Evolutionary conservation across 345 rosid genomes (phyloP), one percentile per base, ranked within the genome.

Genomic region (Punica granatum): DNA sequence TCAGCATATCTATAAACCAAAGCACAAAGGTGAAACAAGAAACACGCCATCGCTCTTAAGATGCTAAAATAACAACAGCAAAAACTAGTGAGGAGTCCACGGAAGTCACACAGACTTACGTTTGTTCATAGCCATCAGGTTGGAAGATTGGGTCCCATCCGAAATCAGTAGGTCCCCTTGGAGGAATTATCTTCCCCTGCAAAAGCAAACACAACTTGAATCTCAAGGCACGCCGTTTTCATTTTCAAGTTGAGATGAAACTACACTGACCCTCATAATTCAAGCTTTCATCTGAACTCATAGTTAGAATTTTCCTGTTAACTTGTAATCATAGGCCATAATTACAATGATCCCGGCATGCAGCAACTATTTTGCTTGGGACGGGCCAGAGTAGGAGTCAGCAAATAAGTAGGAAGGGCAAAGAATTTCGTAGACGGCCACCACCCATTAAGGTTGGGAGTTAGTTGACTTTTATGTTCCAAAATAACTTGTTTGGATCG

Each of bases 111-210:
- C 5, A 36, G 35, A 61, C 72, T 54, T 81, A 92, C 96, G 97
- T 92, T 74, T 76, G 87, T 34, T 86, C 86, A 70, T 88, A 88
- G 69, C 90, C 93, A 72, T 92, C 93, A 3, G 98, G 99, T 76
- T 91, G 84, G 76, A 92, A 94, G 70, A 94, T 75, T 48, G 98
- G 97, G 82, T 89, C 99, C 99, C 98, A 94, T 74, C 98, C 99
- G 69, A 94, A 92, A 78, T 88, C 93, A 62, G 69, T 81, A 10
- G 93, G 92, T 71, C 99, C 99, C 75, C 88, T 85, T 26, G 99
- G 79, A 67, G 84, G 76, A 72, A 94, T 97, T 77, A 94, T 88
- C 77, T 79, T 90, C 32, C 99, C 99, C 99, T 94, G 71, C 54
- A 67, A 62, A 66, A 7, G 65, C 72, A 78, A 76, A 65, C 70